Conservation (phyloP, 495 filamentous ascomycete genomes). For the Penicillium crystallinum region DNA sequence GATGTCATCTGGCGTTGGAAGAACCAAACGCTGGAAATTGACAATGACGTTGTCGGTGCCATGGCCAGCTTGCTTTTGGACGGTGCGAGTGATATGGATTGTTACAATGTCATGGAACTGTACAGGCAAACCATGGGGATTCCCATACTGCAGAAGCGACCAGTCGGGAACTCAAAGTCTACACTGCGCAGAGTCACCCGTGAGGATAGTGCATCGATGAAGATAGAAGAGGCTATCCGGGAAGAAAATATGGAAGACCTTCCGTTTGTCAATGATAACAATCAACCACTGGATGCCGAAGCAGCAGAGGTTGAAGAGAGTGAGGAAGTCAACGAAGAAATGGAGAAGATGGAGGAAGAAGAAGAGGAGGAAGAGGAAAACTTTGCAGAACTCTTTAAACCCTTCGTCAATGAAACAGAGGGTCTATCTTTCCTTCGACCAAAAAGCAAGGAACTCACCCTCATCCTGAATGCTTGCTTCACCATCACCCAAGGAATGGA, state of each 20-base stretch:
- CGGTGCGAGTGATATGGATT: constrained; percentile 52
- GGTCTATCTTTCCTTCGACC: constrained; percentile 36
- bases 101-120: constrained; percentile 64
- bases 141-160: constrained; percentile 37
- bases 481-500: constrained; percentile 26
- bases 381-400: constrained; percentile 35
- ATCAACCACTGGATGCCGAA: constrained; percentile 1
- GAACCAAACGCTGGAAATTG: constrained; percentile 59
- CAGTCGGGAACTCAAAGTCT: constrained; percentile 7
- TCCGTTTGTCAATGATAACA: constrained; percentile 31
- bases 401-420: constrained; percentile 14
- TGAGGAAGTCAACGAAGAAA: constrained; percentile 5
- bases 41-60: constrained; percentile 65
- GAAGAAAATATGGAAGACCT: constrained; percentile 15
- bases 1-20: constrained; percentile 70
- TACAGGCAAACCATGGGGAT: constrained; percentile 73
- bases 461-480: constrained; percentile 58
- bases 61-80: constrained; percentile 71
- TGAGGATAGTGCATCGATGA: neutral
- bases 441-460: constrained; percentile 62
- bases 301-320: neutral
- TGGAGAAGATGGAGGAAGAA: constrained; percentile 13
- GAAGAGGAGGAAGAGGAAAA: constrained; percentile 27
- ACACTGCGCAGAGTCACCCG: constrained; percentile 7
- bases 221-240: neutral